Conservation (phyloP, 2,329 filamentous ascomycete species). For the Alternaria hordeiaustralica region DNA sequence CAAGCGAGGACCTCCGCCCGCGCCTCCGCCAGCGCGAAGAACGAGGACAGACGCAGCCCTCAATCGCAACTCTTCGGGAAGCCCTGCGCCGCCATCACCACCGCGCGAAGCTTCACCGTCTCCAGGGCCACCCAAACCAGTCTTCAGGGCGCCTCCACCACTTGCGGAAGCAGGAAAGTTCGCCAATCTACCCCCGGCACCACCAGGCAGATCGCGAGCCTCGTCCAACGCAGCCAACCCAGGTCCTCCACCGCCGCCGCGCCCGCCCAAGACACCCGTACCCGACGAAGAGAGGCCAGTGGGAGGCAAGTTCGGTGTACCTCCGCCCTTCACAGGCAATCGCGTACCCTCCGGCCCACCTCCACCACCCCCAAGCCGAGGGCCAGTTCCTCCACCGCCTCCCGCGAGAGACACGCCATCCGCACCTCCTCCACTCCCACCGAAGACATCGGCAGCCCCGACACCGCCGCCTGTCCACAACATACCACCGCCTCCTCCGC, state of each 20-base stretch:
- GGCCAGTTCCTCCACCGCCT: constrained; percentile 66
- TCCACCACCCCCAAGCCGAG: constrained; percentile 76
- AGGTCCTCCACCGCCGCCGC: constrained; percentile 70
- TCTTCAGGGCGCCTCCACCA: constrained; percentile 85
- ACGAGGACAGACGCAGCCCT: constrained; percentile 50
- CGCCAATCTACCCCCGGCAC: constrained; percentile 60
- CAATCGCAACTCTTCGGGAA: constrained; percentile 57
- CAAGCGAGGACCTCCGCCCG: constrained; percentile 66
- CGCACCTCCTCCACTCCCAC: constrained; percentile 48
- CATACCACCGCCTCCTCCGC: constrained; percentile 34
- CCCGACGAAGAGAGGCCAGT: constrained; percentile 66
- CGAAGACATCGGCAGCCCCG: constrained; percentile 50
- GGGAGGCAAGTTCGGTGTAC: constrained; percentile 72
- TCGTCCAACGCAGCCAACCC: constrained; percentile 59
- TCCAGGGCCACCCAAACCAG: constrained; percentile 63
- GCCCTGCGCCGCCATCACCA: constrained; percentile 65
- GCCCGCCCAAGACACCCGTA: constrained; percentile 61
- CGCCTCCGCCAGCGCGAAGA: constrained; percentile 61
- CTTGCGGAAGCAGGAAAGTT: constrained; percentile 89
- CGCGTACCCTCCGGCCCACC: constrained; percentile 68
- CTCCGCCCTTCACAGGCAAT: constrained; percentile 77
- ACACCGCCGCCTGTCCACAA: constrained; percentile 66
- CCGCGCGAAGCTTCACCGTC: constrained; percentile 76
- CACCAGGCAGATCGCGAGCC: constrained; percentile 58
- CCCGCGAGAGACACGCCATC: constrained; percentile 52